Conservation (phyloP, 495 filamentous ascomycete genomes). For the Lophium mytilinum region DNA sequence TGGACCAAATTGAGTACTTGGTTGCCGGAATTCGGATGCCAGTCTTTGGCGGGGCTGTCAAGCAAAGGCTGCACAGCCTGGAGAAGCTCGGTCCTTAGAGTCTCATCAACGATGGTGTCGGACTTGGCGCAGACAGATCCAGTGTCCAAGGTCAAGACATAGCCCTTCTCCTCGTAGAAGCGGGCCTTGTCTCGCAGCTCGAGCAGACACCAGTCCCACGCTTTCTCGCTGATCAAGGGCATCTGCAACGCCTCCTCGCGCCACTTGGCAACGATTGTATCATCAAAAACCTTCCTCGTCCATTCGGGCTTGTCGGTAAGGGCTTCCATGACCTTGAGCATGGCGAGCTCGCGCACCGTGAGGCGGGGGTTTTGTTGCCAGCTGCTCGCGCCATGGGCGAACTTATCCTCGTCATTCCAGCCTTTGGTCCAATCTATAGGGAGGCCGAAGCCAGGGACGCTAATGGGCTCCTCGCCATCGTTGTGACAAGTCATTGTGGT, state of each 20-base stretch:
- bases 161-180: neutral
- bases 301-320: constrained; percentile 33
- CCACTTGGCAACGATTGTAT: constrained; percentile 21
- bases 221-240: neutral
- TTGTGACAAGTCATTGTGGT: no score
- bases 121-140: constrained; percentile 19
- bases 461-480: no score
- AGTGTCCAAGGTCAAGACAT: constrained; percentile 17
- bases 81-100: constrained; percentile 3
- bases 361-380: neutral
- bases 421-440: no score
- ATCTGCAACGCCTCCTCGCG: constrained; percentile 7
- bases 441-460: no score
- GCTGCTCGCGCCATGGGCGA: no score
- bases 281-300: constrained; percentile 29
- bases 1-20: constrained; percentile 55
- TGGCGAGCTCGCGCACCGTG: constrained; percentile 36
- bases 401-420: no score
- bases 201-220: neutral
- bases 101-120: constrained; percentile 16
- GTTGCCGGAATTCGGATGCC: constrained; percentile 47
- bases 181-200: constrained; percentile 38
- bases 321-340: constrained; percentile 30
- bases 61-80: constrained; percentile 17
- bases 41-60: constrained; percentile 43